Base-by-base conservation (phyloP, 2,329 filamentous ascomycete genomes). In the Alternaria triticina region DNA sequence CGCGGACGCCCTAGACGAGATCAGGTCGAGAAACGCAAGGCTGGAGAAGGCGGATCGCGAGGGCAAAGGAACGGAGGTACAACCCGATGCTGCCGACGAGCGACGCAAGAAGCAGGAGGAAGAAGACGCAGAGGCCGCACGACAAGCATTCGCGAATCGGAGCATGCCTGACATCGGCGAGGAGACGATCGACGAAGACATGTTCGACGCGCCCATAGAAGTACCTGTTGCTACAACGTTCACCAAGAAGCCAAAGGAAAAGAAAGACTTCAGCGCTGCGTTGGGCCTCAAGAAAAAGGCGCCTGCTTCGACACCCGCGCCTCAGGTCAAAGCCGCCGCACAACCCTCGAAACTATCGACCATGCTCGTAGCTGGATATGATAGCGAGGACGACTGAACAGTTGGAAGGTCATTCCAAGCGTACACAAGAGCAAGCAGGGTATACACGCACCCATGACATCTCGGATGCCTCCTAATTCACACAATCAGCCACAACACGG, bases 1-100 rank as follows among this genome's bases (percentile, higher is more conserved):
- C 47, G 96, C 96, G 2, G 96, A 99, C 83, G 95, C 94, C 8
- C 83, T 99, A 59, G 96, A 99, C 79, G 94, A 97, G 82, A 97
- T 99, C 61, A 86, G 95, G 59, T 95, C 92, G 56, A 85, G 95
- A 68, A 99, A 99, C 82, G 96, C 96, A 8, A 86, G 94, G 67
- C 89, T 96, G 54, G 93, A 97, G 79, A 86, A 91, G 68, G 91
- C 90, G 9, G 88, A 89, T 59, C 88, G 89, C 74, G 83, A 88
- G 4, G 88, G 90, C 60, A 72, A 88, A 20, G 82, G 84, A 27
- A 86, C 88, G 6, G 83, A 85, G 4, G 83, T 88, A 1, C 82
- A 64, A 11, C 69, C 71, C 2, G 89, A 91, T 54, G 85, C 87
- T 50, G 76, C 73, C 22, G 85, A 86, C 52, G 83, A 85, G 59